Conservation (phyloP, 2,329 filamentous ascomycete species). For the Exophiala sideris region DNA sequence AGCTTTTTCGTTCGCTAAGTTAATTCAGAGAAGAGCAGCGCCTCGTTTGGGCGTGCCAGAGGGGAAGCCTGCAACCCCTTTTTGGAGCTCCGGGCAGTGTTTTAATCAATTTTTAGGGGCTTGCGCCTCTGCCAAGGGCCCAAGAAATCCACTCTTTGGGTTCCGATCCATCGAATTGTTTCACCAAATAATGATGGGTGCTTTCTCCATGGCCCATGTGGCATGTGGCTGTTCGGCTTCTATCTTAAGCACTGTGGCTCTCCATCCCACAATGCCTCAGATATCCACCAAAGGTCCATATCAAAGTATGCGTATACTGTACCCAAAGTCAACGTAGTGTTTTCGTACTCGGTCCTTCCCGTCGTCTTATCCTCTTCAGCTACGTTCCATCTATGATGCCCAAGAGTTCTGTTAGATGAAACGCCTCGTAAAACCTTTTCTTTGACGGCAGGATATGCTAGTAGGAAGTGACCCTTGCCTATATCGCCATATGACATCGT, state of each 20-base stretch:
- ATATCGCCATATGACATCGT: too few species aligned
- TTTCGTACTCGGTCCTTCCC: too few species aligned
- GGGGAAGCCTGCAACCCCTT: not conserved
- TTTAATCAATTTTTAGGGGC: not conserved
- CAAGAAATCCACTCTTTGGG: not conserved
- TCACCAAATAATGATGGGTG: not conserved
- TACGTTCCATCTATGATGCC: too few species aligned
- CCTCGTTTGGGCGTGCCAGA: not conserved
- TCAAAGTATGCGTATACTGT: too few species aligned
- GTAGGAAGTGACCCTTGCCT: too few species aligned
- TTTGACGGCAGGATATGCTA: too few species aligned
- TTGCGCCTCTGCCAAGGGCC: not conserved
- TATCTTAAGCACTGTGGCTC: not conserved
- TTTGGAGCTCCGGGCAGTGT: not conserved
- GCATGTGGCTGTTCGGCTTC: slow-evolving; percentile 1
- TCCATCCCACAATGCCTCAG: not conserved
- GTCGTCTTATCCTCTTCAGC: too few species aligned
- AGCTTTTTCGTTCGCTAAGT: too few species aligned
- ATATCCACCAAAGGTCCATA: not conserved
- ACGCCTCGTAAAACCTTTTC: too few species aligned
- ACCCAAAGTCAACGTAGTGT: too few species aligned
- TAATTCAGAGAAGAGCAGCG: not conserved
- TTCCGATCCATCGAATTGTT: not conserved
- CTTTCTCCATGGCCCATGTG: not conserved
- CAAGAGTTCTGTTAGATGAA: too few species aligned